These are phyloP conservation scores for Aspergillus saccharolyticus DNA, from an alignment of 495 filamentous ascomycete genomes.

Conservation along the genomic window DNA sequence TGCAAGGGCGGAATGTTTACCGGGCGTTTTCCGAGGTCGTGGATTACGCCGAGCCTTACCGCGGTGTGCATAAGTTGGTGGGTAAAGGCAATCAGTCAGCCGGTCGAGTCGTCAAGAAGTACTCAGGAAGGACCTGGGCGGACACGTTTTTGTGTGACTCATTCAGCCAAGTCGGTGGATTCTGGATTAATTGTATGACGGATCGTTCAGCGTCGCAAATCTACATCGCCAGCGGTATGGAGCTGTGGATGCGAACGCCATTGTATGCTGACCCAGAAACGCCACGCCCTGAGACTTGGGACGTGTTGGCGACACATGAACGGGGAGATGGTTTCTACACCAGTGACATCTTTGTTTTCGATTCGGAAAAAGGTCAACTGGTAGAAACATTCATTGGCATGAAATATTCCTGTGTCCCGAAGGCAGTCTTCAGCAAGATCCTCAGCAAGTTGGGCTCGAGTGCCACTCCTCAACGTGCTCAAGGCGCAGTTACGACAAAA, in stretches of 20 bases:
- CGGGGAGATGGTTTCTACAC: constrained; percentile 31
- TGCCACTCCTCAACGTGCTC: not conserved
- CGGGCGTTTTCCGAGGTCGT: constrained; percentile 42
- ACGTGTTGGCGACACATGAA: constrained; percentile 42
- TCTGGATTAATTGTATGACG: constrained; percentile 53
- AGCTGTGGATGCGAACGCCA: constrained; percentile 45
- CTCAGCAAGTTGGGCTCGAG: constrained; percentile 10
- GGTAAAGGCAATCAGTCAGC: constrained; percentile 38
- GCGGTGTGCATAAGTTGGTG: constrained; percentile 43
- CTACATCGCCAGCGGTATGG: constrained; percentile 44
- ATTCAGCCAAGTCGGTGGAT: constrained; percentile 49
- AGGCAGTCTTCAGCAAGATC: constrained; percentile 38
- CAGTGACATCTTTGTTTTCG: constrained; percentile 51
- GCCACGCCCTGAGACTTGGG: constrained; percentile 31
- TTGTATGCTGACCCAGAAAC: constrained; percentile 18
- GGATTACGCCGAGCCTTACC: constrained; percentile 43
- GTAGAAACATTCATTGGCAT: constrained; percentile 49
- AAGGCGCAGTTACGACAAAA: not conserved
- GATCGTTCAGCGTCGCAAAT: constrained; percentile 34
- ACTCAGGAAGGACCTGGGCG: constrained; percentile 33
- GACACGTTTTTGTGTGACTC: constrained; percentile 33
- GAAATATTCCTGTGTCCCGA: constrained; percentile 39
- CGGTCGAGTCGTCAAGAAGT: constrained; percentile 38
- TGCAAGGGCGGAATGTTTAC: constrained; percentile 49
- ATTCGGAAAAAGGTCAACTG: constrained; percentile 34